phyloP scores from a whole-genome alignment of 129 eudicot genomes.

The Pseudognaphalium luteoalbum region DNA sequence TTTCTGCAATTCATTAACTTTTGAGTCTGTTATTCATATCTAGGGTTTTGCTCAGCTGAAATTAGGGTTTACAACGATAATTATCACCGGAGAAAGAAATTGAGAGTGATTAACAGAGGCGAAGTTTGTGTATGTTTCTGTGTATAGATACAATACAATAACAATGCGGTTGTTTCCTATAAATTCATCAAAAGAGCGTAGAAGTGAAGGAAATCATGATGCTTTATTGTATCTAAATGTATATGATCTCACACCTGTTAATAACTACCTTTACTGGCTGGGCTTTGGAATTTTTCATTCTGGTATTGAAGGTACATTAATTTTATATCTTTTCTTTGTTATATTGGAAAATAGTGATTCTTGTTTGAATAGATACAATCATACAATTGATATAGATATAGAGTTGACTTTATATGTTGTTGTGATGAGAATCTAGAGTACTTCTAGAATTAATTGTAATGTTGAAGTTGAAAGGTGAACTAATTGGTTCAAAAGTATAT shows the following conservation, averaged over 20 bases:
- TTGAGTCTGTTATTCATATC: not conserved
- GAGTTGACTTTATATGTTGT: constrained; percentile 1
- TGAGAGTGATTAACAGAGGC: constrained; percentile 6
- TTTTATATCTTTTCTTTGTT: not conserved
- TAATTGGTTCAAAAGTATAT: not conserved
- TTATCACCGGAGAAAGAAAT: constrained; percentile 19
- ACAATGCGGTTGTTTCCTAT: constrained; percentile 71
- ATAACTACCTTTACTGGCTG: constrained; percentile 82
- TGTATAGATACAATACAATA: not conserved
- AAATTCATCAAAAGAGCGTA: constrained; percentile 47
- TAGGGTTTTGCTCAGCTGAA: constrained; percentile 30
- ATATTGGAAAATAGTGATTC: not conserved
- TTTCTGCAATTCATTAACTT: not conserved
- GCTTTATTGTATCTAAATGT: constrained; percentile 74
- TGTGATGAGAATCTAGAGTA: constrained; percentile 10
- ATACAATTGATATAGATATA: not conserved
- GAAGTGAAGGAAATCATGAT: constrained; percentile 42
- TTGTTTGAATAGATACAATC: constrained; percentile 17
- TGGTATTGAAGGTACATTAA: constrained; percentile 77
- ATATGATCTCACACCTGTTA: constrained; percentile 86
- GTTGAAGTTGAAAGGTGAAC: constrained; percentile 10
- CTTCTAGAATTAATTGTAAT: not conserved
- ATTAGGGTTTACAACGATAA: constrained; percentile 33
- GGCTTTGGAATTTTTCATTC: constrained; percentile 90
- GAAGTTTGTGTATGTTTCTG: constrained; percentile 7